Evolutionary conservation across 441 rosid genomes (phyloP).

Genomic region (Lepidium campestre): DNA sequence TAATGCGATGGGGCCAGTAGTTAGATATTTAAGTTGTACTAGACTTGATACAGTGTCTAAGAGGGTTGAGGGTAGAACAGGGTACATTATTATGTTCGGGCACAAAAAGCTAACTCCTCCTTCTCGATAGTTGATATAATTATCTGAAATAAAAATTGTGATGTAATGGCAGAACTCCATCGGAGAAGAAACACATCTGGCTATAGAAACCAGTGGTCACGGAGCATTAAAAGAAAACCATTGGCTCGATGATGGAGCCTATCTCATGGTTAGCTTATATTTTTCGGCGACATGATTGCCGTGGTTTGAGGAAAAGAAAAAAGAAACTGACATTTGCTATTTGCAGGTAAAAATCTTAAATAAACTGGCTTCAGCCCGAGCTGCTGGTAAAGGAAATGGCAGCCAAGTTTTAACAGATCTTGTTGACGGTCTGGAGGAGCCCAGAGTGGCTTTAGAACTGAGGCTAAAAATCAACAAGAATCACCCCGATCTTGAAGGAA

Average conservation of each 20-base stretch:
- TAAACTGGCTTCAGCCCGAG: slow-evolving; percentile 89
- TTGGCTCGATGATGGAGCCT: slow-evolving; percentile 99
- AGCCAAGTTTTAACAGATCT: slow-evolving; percentile 89
- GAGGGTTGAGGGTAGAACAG: neutral
- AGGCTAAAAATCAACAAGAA: slow-evolving; percentile 79
- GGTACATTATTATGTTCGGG: neutral
- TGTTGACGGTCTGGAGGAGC: slow-evolving; percentile 79
- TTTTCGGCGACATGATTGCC: neutral
- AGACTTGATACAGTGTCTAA: slow-evolving; percentile 2
- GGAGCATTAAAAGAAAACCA: slow-evolving; percentile 96
- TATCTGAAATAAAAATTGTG: neutral
- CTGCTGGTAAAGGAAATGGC: slow-evolving; percentile 59
- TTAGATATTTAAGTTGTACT: neutral
- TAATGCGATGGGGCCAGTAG: neutral
- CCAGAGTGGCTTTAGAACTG: slow-evolving; percentile 69
- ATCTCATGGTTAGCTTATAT: slow-evolving; percentile 69
- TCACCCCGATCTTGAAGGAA: slow-evolving; percentile 89
- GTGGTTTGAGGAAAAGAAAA: neutral
- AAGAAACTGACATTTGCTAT: neutral
- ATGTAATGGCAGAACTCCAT: slow-evolving; percentile 61
- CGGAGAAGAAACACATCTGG: slow-evolving; percentile 91
- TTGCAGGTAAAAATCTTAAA: slow-evolving; percentile 85
- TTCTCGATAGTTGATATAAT: neutral
- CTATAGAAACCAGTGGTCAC: slow-evolving; percentile 96
- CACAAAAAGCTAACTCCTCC: neutral